Evolutionary conservation across 176 grass and related monocot species (phyloP).

Genomic region (Lolium multiflorum): DNA sequence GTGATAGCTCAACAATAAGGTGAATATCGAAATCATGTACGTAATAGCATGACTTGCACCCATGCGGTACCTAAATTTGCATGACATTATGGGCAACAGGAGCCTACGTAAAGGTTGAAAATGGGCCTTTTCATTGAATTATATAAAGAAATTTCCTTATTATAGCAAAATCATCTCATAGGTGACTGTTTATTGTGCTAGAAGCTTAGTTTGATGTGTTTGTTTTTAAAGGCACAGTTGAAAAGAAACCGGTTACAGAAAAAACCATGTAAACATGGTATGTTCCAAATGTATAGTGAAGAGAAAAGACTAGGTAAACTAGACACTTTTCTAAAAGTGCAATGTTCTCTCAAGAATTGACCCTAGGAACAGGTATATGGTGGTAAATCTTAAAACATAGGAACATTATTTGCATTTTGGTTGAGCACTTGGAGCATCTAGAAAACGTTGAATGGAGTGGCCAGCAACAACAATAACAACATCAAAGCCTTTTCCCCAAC

Average conservation of each 20-base stretch:
- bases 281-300: conserved; percentile 14
- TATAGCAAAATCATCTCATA: conserved; percentile 20
- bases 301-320: conserved; percentile 16
- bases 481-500: too few species aligned
- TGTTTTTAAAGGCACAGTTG: conserved; percentile 13
- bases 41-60: conserved; percentile 2
- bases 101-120: conserved; percentile 6
- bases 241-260: conserved; percentile 3
- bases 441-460: too few species aligned
- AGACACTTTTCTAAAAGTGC: conserved; percentile 9
- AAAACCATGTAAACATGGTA: conserved; percentile 1
- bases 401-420: conserved; percentile 7
- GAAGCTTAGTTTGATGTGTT: conserved; percentile 29
- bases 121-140: conserved; percentile 26
- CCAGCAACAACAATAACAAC: too few species aligned
- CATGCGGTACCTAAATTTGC: conserved; percentile 3
- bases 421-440: conserved; percentile 31
- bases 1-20: conserved; percentile 11
- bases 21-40: conserved; percentile 37
- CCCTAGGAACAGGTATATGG: conserved; percentile 26
- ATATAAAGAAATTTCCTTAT: conserved; percentile 19
- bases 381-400: conserved; percentile 3
- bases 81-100: conserved; percentile 14
- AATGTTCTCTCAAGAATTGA: conserved; percentile 10
- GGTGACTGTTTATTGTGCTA: conserved; percentile 15